Evolutionary conservation across 257 asterid genomes (phyloP), one percentile per base, ranked within the genome.

Genomic region (Solanum appendiculatum): DNA sequence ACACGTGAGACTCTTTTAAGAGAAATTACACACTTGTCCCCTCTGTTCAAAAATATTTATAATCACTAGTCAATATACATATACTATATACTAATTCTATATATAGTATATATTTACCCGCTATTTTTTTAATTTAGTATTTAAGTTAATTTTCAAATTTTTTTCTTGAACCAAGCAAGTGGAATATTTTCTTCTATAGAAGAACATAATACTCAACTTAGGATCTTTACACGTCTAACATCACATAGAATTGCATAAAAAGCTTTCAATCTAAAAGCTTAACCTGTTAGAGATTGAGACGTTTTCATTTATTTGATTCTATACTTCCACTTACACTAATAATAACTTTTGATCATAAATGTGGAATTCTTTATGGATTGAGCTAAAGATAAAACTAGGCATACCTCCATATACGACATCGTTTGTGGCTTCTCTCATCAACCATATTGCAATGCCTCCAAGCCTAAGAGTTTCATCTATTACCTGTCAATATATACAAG

Each of bases 391-490:
- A 40, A 37, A 31, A 70, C 48, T 15, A 48, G 9, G 23, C 60
- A 60, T 90, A 95, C 98, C 97, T 92, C 92, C 92, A 87, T 94
- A 95, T 90, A 89, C 91, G 56, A 95, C 90, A 15, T 93, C 93
- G 31, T 91, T 91, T 84, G 92, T 96, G 86, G 98, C 96, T 93
- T 96, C 99, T 90, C 99, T 92, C 98, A 93, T 92, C 92, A 96
- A 88, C 98, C 98, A 96, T 88, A 96, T 95, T 48, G 99, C 98
- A 75, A 96, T 95, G 37, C 98, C 98, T 18, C 96, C 99, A 23
- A 94, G 81, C 70, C 99, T 91, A 86, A 95, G 99, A 84, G 97
- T 91, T 92, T 96, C 99, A 69, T 96, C 99, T 46, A 93, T 96
- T 15, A 95, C 95, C 99, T 96, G 92, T 70, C 34, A 85, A 87